These are phyloP conservation scores for Penicillium cosmopolitanum DNA, from an alignment of 495 filamentous ascomycete genomes.

Conservation along the genomic window DNA sequence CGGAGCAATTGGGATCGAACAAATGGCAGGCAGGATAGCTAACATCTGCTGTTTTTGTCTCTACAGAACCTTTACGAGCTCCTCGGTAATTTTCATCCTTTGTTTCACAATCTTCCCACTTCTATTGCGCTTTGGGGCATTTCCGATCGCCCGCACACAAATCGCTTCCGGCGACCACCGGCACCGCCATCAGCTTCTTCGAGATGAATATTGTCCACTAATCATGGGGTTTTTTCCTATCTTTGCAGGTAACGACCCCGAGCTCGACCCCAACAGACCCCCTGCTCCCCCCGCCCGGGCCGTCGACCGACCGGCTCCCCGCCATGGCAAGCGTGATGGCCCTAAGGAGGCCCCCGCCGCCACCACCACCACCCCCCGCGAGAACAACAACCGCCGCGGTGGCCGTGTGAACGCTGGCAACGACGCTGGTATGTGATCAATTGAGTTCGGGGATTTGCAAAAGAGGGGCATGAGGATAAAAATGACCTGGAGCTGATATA, in stretches of 20 bases:
- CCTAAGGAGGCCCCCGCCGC: conserved; percentile 63
- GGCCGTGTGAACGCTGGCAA: conserved; percentile 67
- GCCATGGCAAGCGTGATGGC: conserved; percentile 87
- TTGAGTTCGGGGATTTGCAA: conserved; percentile 1
- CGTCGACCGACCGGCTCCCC: conserved; percentile 78
- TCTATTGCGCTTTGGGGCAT: neutral
- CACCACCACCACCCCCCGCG: conserved; percentile 37
- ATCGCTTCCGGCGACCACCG: conserved; percentile 10
- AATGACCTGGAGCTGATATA: neutral
- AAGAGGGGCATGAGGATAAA: neutral
- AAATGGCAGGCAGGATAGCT: conserved; percentile 24
- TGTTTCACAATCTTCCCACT: conserved; percentile 8
- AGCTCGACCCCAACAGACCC: conserved; percentile 77
- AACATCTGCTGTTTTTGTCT: conserved; percentile 24
- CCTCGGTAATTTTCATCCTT: conserved; percentile 68
- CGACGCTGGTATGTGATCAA: conserved; percentile 72
- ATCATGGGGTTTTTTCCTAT: conserved; percentile 20
- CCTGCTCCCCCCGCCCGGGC: conserved; percentile 80
- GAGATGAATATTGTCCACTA: conserved; percentile 23
- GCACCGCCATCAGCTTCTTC: conserved; percentile 3
- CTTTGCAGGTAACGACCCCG: conserved; percentile 79
- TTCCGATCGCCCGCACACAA: conserved; percentile 12
- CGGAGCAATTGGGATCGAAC: conserved; percentile 14
- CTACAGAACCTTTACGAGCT: conserved; percentile 79
- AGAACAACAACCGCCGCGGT: conserved; percentile 57